Evolutionary conservation across 352 stramenopile species (phyloP), one percentile per base, ranked within the genome.

Genomic region (Lagenidium sp.): DNA sequence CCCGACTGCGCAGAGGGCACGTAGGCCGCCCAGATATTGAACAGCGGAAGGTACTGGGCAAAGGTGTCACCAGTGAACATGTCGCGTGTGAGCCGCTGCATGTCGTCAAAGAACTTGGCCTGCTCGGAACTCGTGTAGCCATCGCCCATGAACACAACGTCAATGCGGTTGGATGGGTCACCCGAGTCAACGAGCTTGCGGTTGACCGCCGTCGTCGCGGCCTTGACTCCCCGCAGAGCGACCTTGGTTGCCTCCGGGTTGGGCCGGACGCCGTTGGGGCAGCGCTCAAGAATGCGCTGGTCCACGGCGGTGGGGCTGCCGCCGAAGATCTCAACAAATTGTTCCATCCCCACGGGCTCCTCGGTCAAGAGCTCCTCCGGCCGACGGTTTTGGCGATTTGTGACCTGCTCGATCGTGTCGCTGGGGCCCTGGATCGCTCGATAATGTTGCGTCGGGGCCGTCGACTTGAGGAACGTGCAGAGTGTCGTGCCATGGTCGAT

Each of bases 131-230:
- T 13, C 3, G 58, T 68, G 60, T 74, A 74, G 15, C 59, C 63
- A 37, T 74, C 63, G 24, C 53, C 52, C 57, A 74, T 68, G 42
- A 74, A 74, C 13, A 74, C 58, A 12, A 74, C 51, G 38, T 68
- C 61, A 35, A 68, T 71, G 30, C 61, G 58, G 50, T 71, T 68
- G 37, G 10, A 10, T 16, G 55, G 49, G 30, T 67, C 40, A 26
- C 61, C 57, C 32, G 57, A 67, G 55, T 63, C 57, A 10, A 68
- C 61, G 42, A 71, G 47, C 51, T 65, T 65, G 35, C 36, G 41
- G 5, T 37, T 18, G 7, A 47, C 42, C 4, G 49, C 19, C 11
- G 36, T 21, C 12, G 34, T 21, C 13, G 36, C 44, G 18, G 43
- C 6, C 15, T 15, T 36, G 19, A 16, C 24, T 6, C 38, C 38